Conservation (phyloP, 2,329 filamentous ascomycete species). For the Monilinia fructicola region DNA sequence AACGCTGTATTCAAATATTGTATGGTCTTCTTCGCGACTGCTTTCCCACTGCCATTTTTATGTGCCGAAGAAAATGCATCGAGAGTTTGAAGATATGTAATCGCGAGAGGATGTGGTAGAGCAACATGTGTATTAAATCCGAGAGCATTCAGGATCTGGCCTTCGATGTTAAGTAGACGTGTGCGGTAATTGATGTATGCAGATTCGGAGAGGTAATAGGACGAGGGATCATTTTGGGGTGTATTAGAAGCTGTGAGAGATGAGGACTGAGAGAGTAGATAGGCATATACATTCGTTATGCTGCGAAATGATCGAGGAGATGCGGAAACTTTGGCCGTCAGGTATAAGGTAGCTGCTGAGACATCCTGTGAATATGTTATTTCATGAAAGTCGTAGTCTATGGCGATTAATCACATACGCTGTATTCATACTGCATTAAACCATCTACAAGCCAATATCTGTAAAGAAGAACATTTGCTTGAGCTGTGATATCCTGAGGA, state of each 20-base stretch:
- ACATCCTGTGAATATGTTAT: slow-evolving; percentile 58
- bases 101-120: slow-evolving; percentile 79
- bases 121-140: slow-evolving; percentile 83
- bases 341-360: slow-evolving; percentile 78
- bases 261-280: slow-evolving; percentile 66
- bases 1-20: slow-evolving; percentile 84
- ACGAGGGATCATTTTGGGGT: slow-evolving; percentile 45
- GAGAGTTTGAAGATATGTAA: slow-evolving; percentile 91
- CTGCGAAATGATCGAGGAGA: slow-evolving; percentile 75
- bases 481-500: slow-evolving; percentile 81
- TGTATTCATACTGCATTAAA: slow-evolving; percentile 58
- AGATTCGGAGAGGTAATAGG: slow-evolving; percentile 71
- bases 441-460: slow-evolving; percentile 70
- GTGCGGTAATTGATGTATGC: slow-evolving; percentile 65
- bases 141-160: slow-evolving; percentile 70
- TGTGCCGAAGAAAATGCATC: slow-evolving; percentile 54
- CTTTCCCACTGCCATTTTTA: slow-evolving; percentile 44
- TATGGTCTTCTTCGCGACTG: slow-evolving; percentile 64
- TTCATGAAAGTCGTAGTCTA: neutral
- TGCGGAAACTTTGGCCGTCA: slow-evolving; percentile 79
- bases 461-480: slow-evolving; percentile 78
- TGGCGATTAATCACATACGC: slow-evolving; percentile 27
- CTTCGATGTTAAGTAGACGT: slow-evolving; percentile 71
- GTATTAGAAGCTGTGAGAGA: slow-evolving; percentile 28
- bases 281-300: slow-evolving; percentile 80